phyloP scores from a whole-genome alignment of 352 stramenopile genomes.

The Globisporangium barbulae region DNA sequence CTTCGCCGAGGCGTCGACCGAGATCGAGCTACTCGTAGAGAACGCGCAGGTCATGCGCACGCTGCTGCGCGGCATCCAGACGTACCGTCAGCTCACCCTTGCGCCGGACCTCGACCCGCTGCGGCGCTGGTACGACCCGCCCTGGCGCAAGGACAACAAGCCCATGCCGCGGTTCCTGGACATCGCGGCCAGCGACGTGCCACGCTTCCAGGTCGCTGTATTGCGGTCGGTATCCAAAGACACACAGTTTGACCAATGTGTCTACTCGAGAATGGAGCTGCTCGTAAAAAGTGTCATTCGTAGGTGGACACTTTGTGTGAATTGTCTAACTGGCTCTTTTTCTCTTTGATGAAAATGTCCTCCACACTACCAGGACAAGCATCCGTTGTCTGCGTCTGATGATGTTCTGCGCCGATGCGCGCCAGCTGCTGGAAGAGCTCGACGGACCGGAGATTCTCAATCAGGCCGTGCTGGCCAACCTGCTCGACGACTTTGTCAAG shows the following conservation, averaged over 20 bases:
- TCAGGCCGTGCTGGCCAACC: constrained; percentile 45
- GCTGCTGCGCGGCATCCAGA: constrained; percentile 40
- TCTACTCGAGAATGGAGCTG: no score
- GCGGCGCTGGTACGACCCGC: constrained; percentile 51
- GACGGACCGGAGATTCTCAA: constrained; percentile 48
- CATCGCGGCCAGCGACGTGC: constrained; percentile 40
- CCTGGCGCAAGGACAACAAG: constrained; percentile 40
- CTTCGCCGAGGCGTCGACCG: constrained; percentile 65
- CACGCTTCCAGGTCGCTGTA: constrained; percentile 50
- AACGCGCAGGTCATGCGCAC: constrained; percentile 42
- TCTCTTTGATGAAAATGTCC: no score
- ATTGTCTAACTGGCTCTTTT: background rate
- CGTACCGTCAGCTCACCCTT: constrained; percentile 36
- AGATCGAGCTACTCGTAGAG: constrained; percentile 67
- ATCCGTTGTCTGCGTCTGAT: constrained; percentile 66
- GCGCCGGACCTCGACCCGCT: constrained; percentile 56
- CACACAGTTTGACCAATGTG: no score
- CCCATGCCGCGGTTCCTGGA: constrained; percentile 48
- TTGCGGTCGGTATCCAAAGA: constrained; percentile 26
- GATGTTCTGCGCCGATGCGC: constrained; percentile 52
- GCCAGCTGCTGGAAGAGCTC: constrained; percentile 35
- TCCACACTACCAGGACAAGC: constrained; percentile 21
- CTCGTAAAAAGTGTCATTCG: no score
- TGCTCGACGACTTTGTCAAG: constrained; percentile 69
- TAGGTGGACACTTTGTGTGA: background rate